Evolutionary conservation across 257 asterid genomes (phyloP).

Genomic region (Prunella vulgaris): DNA sequence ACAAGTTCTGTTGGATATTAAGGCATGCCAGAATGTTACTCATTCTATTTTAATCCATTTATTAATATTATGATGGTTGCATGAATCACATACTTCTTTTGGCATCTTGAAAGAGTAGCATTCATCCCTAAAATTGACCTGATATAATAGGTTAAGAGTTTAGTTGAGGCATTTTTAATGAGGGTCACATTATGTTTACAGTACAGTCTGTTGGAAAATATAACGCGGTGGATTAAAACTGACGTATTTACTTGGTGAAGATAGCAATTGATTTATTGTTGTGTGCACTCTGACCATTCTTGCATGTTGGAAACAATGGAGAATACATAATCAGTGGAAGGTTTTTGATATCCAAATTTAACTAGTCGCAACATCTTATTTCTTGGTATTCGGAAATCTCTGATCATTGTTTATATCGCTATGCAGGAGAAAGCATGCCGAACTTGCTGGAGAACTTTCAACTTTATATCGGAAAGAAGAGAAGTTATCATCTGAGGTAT

Average conservation of each 20-base stretch:
- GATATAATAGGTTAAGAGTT: background rate
- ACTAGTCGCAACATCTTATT: background rate
- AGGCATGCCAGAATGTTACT: background rate
- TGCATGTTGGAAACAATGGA: slow-evolving; percentile 11
- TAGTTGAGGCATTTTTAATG: background rate
- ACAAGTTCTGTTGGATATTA: slow-evolving; percentile 1
- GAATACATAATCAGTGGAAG: slow-evolving; percentile 3
- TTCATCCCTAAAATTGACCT: background rate
- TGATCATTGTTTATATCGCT: slow-evolving; percentile 18
- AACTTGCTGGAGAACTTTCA: slow-evolving; percentile 87
- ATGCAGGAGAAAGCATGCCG: slow-evolving; percentile 97
- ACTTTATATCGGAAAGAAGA: slow-evolving; percentile 80
- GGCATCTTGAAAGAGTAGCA: background rate
- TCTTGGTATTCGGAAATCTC: slow-evolving; percentile 8
- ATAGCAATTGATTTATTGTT: background rate
- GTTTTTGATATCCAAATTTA: slow-evolving; percentile 5
- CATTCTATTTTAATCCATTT: background rate
- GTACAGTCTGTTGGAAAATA: background rate
- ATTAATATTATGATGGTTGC: background rate
- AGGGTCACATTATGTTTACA: background rate
- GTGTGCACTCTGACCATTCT: background rate
- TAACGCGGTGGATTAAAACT: background rate
- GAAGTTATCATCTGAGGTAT: slow-evolving; percentile 85
- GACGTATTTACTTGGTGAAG: background rate
- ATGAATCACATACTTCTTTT: slow-evolving; percentile 4